A percentile compares a stretch with the other conserved stretches of the same genome.
Conservation (phyloP, 495 filamentous ascomycete species). For the Penicillium atrosanguineum region DNA sequence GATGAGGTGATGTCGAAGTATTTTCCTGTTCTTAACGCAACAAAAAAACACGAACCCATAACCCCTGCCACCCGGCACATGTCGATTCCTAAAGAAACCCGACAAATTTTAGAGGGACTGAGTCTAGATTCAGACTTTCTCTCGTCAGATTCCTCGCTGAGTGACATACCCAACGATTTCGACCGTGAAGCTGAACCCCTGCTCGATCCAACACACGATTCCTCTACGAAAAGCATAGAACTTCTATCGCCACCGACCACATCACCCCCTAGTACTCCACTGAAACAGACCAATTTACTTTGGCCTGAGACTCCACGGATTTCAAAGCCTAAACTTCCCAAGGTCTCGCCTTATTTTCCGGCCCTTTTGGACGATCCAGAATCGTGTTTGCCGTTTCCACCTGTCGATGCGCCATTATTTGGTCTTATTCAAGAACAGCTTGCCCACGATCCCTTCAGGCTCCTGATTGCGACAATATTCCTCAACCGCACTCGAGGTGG, state of each 20-base stretch:
- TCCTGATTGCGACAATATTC: slow-evolving; percentile 76
- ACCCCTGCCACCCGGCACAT: not conserved
- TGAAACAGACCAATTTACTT: slow-evolving; percentile 1
- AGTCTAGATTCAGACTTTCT: slow-evolving; percentile 22
- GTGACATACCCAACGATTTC: slow-evolving; percentile 31
- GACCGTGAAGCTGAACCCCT: slow-evolving; percentile 12
- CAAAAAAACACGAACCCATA: not conserved
- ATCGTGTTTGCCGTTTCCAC: slow-evolving; percentile 70
- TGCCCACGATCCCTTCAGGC: slow-evolving; percentile 63
- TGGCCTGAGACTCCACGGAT: slow-evolving; percentile 9
- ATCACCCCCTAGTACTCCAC: slow-evolving; percentile 4
- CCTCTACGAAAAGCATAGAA: not conserved
- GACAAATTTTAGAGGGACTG: slow-evolving; percentile 9
- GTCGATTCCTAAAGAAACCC: slow-evolving; percentile 15
- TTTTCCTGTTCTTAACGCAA: slow-evolving; percentile 16
- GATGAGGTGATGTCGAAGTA: slow-evolving; percentile 47
- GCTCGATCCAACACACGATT: not conserved
- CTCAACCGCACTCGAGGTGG: slow-evolving; percentile 76
- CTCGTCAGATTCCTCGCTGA: slow-evolving; percentile 33
- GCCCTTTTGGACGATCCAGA: slow-evolving; percentile 43
- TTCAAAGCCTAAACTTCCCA: slow-evolving; percentile 23
- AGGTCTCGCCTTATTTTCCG: slow-evolving; percentile 50
- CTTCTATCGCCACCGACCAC: not conserved
- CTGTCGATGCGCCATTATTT: slow-evolving; percentile 59
- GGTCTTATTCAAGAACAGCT: slow-evolving; percentile 84